Evolutionary conservation across 1,284 basidiomycete species (phyloP), one percentile per base, ranked within the genome.

Genomic region (Marasmius sp.): DNA sequence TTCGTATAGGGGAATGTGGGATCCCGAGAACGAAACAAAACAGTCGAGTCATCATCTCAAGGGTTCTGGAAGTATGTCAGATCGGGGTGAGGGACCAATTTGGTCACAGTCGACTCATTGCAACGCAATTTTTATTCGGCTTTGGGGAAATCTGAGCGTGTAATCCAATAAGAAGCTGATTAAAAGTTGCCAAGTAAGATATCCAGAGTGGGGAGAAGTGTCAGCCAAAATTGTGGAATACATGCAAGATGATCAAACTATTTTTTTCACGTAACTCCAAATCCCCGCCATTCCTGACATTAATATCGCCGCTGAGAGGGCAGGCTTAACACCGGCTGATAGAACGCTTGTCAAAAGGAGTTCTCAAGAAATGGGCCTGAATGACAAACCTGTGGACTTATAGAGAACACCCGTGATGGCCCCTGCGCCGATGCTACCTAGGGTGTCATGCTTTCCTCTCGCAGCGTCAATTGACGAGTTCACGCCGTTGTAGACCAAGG

Each of bases 401-500:
- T 89, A 99, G 61, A 98, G 76, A 43, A 88, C 92, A 67, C 97
- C 97, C 60, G 94, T 96, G 67, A 97, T 70, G 39, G 87, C 96
- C 45, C 95, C 97, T 57, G 97, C 95, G 47, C 87, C 87, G 86
- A 99, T 93, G 68, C 93, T 94, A 68, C 95, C 95, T 67, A 86
- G 82, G 57, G 87, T 88, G 75, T 99, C 97, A 77, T 99, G 97
- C 76, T 93, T 88, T 66, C 95, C 95, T 70, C 97, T 88, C 69
- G 89, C 79, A 60, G 84, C 81, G 77, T 98, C 97, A 70, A 99
- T 92, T 60, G 91, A 87, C 61, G 97, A 97, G 81, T 98, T 98
- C 77, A 97, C 86, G 65, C 91, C 88, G 78, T 99, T 99, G 83
- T 99, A 99, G 68, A 93, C 88, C 72, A 99, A 87, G 61, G 97